Evolutionary conservation across 179 eudicot genomes (phyloP).

Genomic region (Spergularia azorica): DNA sequence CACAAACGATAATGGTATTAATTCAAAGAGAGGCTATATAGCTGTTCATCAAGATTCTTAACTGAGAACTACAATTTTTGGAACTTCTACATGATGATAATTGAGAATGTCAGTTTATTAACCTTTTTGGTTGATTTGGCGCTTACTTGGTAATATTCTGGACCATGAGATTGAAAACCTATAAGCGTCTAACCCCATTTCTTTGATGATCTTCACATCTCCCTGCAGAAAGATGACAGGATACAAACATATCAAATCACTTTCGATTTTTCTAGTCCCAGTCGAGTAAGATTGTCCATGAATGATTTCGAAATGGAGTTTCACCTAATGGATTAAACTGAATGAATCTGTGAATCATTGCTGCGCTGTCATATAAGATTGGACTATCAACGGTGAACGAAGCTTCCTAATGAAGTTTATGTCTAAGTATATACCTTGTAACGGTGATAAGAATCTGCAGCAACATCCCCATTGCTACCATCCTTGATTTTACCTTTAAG

Average conservation of each 20-base stretch:
- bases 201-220: conserved; percentile 50
- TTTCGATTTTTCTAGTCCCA: not conserved
- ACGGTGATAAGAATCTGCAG: conserved; percentile 33
- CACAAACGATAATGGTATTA: not conserved
- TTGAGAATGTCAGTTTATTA: not conserved
- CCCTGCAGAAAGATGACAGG: conserved; percentile 36
- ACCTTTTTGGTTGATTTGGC: not conserved
- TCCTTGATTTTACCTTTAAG: conserved; percentile 28
- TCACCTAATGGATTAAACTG: too few species aligned
- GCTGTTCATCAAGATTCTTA: too few species aligned
- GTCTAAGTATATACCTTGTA: conserved; percentile 25
- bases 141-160: conserved; percentile 51
- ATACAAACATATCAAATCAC: not conserved
- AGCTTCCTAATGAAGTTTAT: too few species aligned
- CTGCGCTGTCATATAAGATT: too few species aligned
- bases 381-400: too few species aligned
- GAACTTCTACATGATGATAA: not conserved
- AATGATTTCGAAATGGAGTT: too few species aligned
- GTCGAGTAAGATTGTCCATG: not conserved
- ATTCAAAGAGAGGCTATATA: too few species aligned
- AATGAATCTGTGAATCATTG: too few species aligned
- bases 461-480: conserved; percentile 37
- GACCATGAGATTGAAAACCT: conserved; percentile 73
- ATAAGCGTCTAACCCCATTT: conserved; percentile 51
- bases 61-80: not conserved